phyloP scores from a whole-genome alignment of 2,329 filamentous ascomycete genomes.

The Magnaporthales sp. region DNA sequence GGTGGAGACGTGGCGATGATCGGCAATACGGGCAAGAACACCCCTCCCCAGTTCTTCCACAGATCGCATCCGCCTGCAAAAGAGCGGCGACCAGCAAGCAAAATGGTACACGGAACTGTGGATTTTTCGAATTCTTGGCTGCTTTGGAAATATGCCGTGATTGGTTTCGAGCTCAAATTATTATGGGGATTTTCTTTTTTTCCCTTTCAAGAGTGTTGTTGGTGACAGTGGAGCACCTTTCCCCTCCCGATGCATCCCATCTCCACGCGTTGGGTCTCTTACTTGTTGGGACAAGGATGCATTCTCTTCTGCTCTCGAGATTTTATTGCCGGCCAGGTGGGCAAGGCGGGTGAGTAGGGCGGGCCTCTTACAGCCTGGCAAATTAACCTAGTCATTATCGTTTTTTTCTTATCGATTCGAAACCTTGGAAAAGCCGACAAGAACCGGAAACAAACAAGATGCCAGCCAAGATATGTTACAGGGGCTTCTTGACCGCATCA shows the following conservation, averaged over 20 bases:
- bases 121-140: neutral
- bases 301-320: no score
- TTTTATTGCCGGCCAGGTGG: neutral
- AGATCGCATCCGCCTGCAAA: neutral
- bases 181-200: neutral
- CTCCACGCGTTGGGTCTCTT: neutral
- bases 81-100: neutral
- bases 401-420: neutral
- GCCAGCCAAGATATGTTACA: neutral
- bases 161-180: neutral
- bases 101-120: neutral
- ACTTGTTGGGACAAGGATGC: neutral
- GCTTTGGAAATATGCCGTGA: neutral
- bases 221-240: neutral
- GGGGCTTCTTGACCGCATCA: neutral
- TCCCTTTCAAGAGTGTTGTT: neutral
- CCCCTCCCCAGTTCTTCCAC: neutral
- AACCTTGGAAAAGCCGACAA: neutral
- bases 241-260: neutral
- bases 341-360: neutral
- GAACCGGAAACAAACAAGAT: neutral
- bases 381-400: neutral
- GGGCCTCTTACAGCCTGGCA: neutral
- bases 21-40: neutral
- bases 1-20: neutral